Percentiles rank a stretch among this genome's conserved stretches.
These are phyloP conservation scores for Cercophora sp. DNA, from an alignment of 495 filamentous ascomycete genomes.

Conservation along the genomic window DNA sequence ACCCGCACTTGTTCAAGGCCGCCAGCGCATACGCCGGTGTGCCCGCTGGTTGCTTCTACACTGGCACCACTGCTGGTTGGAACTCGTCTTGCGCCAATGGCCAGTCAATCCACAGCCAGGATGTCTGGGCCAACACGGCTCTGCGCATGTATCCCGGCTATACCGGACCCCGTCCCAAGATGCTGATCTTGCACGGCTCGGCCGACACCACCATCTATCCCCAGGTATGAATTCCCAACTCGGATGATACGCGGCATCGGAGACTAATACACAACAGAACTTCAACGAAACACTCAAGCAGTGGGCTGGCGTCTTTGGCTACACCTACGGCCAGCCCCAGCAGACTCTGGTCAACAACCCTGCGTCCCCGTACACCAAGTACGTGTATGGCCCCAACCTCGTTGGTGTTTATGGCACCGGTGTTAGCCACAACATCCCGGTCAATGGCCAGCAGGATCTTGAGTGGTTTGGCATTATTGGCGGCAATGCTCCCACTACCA, in stretches of 20 bases:
- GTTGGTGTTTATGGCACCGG: constrained; percentile 37
- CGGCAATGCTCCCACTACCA: neutral
- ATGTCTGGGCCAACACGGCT: constrained; percentile 43
- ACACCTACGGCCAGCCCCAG: constrained; percentile 29
- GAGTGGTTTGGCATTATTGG: constrained; percentile 33
- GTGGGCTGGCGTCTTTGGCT: constrained; percentile 47
- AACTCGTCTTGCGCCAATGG: constrained; percentile 43
- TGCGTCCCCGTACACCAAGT: constrained; percentile 36
- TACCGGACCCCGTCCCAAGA: constrained; percentile 48
- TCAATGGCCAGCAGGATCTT: constrained; percentile 29
- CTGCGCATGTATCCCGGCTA: constrained; percentile 46
- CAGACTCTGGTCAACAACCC: constrained; percentile 29
- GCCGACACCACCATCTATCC: constrained; percentile 45
- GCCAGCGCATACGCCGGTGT: constrained; percentile 57
- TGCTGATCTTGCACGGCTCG: constrained; percentile 54
- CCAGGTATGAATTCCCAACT: too few species aligned
- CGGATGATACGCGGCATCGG: too few species aligned
- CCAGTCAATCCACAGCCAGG: constrained; percentile 33
- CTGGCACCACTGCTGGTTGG: constrained; percentile 43
- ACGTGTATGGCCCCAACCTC: constrained; percentile 43
- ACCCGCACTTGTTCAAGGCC: constrained; percentile 54
- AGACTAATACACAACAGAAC: constrained; percentile 24
- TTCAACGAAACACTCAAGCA: constrained; percentile 51
- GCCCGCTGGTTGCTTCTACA: constrained; percentile 56
- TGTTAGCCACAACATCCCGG: constrained; percentile 29